These are phyloP conservation scores for Aspergillus indologenus DNA, from an alignment of 495 filamentous ascomycete genomes.

Conservation along the genomic window DNA sequence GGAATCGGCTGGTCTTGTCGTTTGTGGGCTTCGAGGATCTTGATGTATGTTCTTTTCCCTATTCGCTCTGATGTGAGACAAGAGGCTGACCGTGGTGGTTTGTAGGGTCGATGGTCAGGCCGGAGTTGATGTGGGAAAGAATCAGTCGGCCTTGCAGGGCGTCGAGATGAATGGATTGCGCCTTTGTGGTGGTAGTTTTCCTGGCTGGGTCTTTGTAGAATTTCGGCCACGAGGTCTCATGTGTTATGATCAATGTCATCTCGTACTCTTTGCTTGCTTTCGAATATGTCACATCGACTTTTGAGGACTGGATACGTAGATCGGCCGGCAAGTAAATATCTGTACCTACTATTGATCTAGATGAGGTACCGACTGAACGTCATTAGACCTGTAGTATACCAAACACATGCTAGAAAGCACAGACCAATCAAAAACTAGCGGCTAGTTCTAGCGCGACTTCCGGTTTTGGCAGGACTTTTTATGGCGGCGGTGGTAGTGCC, in stretches of 20 bases:
- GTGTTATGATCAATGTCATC: background rate
- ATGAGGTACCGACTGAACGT: too few relatives aligned
- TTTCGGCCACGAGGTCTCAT: background rate
- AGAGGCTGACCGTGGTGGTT: background rate
- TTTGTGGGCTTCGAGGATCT: background rate
- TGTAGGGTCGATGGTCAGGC: background rate
- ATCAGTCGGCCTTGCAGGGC: background rate
- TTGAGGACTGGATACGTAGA: too few relatives aligned
- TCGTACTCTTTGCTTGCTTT: too few relatives aligned
- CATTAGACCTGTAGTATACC: too few relatives aligned
- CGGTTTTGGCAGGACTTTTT: too few relatives aligned
- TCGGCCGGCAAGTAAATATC: too few relatives aligned
- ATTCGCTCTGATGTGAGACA: background rate
- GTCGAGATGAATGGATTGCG: background rate
- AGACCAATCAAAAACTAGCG: too few relatives aligned
- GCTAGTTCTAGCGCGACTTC: too few relatives aligned
- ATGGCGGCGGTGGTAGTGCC: too few relatives aligned
- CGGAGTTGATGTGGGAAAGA: conserved; percentile 5
- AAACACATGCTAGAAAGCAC: too few relatives aligned
- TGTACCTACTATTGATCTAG: too few relatives aligned
- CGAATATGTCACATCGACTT: too few relatives aligned
- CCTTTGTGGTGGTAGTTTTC: background rate
- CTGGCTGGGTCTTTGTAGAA: background rate
- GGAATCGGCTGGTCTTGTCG: background rate
- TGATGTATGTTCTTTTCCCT: background rate